Conservation (phyloP, 768 basidiomycete genomes). For the Agrocybe praecox region DNA sequence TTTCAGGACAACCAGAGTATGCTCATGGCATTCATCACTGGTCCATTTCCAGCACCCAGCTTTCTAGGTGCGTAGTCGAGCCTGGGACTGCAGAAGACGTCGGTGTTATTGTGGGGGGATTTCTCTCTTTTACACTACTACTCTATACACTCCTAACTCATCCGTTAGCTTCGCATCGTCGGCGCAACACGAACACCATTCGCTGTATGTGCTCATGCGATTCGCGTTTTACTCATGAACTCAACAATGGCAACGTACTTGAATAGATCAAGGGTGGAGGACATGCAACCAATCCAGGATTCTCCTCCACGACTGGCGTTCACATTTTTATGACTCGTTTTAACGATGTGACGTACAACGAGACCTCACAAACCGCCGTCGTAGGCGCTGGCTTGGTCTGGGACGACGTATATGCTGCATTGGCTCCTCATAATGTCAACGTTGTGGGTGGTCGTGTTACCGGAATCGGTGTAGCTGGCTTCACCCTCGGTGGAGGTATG, state of each 20-base stretch:
- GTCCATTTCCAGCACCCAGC: constrained; percentile 49
- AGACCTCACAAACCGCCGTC: constrained; percentile 36
- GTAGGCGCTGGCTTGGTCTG: constrained; percentile 54
- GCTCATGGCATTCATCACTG: constrained; percentile 48
- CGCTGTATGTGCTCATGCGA: constrained; percentile 25
- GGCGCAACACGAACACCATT: constrained; percentile 49
- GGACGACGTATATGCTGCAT: constrained; percentile 63
- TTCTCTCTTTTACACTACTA: not conserved
- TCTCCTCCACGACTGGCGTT: constrained; percentile 62
- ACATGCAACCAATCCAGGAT: constrained; percentile 54
- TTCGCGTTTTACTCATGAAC: no score
- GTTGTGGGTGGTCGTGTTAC: constrained; percentile 62
- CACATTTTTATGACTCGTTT: constrained; percentile 60
- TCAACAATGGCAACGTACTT: not conserved
- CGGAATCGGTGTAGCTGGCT: constrained; percentile 64
- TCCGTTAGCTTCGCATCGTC: constrained; percentile 47
- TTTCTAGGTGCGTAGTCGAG: constrained; percentile 56
- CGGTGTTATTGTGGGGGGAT: constrained; percentile 43
- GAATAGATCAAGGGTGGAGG: constrained; percentile 63
- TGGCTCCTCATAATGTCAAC: constrained; percentile 49
- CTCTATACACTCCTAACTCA: not conserved
- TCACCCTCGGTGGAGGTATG: constrained; percentile 60
- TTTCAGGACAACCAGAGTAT: constrained; percentile 32
- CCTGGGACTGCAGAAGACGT: constrained; percentile 58
- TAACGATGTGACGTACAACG: constrained; percentile 43